Evolutionary conservation across 129 eudicot species (phyloP).

Genomic region (Flaveria linearis): DNA sequence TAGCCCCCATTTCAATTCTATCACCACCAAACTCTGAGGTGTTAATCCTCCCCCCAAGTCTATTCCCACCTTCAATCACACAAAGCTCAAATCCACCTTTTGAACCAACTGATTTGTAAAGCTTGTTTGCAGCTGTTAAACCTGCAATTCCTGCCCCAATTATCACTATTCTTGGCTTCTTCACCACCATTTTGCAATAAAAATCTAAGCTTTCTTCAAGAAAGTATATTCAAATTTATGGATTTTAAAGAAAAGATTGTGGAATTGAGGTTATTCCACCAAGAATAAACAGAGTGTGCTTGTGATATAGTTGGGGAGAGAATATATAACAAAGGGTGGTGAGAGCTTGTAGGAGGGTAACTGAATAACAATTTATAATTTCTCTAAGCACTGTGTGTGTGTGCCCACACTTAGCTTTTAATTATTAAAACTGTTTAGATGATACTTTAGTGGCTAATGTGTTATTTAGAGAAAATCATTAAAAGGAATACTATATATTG

Average conservation of each 20-base stretch:
- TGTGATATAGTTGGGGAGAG: slow-evolving; percentile 23
- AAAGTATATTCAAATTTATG: slow-evolving; percentile 6
- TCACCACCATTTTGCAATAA: slow-evolving; percentile 48
- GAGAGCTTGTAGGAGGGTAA: slow-evolving; percentile 21
- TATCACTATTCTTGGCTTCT: slow-evolving; percentile 76
- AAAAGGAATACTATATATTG: too few species aligned
- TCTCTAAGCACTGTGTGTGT: slow-evolving; percentile 23
- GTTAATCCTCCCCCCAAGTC: slow-evolving; percentile 86
- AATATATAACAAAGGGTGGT: slow-evolving; percentile 34
- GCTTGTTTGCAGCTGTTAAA: slow-evolving; percentile 85
- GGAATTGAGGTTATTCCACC: slow-evolving; percentile 8
- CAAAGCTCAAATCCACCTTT: slow-evolving; percentile 54
- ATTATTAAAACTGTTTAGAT: neutral
- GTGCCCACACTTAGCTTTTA: slow-evolving; percentile 15
- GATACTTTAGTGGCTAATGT: neutral
- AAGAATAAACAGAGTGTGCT: slow-evolving; percentile 14
- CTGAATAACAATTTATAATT: slow-evolving; percentile 20
- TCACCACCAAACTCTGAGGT: slow-evolving; percentile 83
- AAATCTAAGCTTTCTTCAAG: neutral
- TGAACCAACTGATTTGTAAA: slow-evolving; percentile 47
- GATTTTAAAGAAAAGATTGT: neutral
- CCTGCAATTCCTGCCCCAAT: slow-evolving; percentile 97
- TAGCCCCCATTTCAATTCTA: slow-evolving; percentile 85
- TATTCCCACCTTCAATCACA: slow-evolving; percentile 77
- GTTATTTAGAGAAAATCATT: neutral